phyloP scores from a whole-genome alignment of 2,329 filamentous ascomycete species.

The Neopestalotiopsis sp. region DNA sequence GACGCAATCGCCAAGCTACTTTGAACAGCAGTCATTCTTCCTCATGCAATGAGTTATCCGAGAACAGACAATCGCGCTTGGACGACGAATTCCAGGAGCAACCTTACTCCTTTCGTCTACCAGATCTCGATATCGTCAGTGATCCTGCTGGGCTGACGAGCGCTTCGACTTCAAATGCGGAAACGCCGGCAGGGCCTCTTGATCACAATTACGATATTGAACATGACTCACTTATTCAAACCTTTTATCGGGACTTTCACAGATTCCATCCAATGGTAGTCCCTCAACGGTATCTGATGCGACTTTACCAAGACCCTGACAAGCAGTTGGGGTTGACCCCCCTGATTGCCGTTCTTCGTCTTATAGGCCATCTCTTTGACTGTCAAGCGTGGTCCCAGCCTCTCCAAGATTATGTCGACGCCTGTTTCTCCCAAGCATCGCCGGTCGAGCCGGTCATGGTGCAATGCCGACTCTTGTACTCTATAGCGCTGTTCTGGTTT shows the following conservation, averaged over 20 bases:
- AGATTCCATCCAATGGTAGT: constrained; percentile 37
- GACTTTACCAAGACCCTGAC: constrained; percentile 15
- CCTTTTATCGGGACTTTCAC: constrained; percentile 44
- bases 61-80: neutral
- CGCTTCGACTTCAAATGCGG: neutral
- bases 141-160: neutral
- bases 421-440: constrained; percentile 12
- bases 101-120: neutral
- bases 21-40: constrained; percentile 23
- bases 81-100: neutral
- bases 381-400: constrained; percentile 17
- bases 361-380: constrained; percentile 41
- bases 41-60: neutral
- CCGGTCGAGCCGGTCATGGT: constrained; percentile 36
- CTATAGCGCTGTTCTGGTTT: constrained; percentile 42
- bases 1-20: constrained; percentile 33
- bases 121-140: neutral
- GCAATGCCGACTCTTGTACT: constrained; percentile 43
- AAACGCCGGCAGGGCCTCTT: neutral
- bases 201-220: constrained; percentile 19
- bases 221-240: constrained; percentile 33
- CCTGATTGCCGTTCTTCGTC: constrained; percentile 35
- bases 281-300: constrained; percentile 27
- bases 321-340: constrained; percentile 25
- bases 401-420: constrained; percentile 18